phyloP scores from a whole-genome alignment of 345 rosid species.

The Pistacia vera region DNA sequence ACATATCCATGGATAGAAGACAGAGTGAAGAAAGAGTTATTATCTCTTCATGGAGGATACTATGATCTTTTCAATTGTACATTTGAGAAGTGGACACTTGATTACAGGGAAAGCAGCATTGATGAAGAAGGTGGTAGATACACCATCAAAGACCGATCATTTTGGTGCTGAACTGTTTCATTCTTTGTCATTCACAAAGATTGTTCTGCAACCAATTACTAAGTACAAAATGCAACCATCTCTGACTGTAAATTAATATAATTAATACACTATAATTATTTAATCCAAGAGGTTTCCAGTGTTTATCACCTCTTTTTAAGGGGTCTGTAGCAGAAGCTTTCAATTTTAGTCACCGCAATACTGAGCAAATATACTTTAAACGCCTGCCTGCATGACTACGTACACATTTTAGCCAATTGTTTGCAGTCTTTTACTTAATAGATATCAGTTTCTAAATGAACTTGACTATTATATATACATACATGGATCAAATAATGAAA shows the following conservation, averaged over 20 bases:
- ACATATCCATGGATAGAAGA: conserved; percentile 79
- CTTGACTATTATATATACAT: too few relatives aligned
- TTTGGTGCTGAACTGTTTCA: conserved; percentile 46
- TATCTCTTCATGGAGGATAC: conserved; percentile 66
- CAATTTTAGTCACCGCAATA: too few relatives aligned
- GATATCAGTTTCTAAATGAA: too few relatives aligned
- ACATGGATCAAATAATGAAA: too few relatives aligned
- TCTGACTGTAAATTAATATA: not conserved
- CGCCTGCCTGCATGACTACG: too few relatives aligned
- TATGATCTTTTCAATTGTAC: conserved; percentile 62
- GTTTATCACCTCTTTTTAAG: too few relatives aligned
- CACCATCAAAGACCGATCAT: conserved; percentile 31
- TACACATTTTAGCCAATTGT: too few relatives aligned
- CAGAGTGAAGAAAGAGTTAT: conserved; percentile 42
- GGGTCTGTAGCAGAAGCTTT: too few relatives aligned
- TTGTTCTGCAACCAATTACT: not conserved
- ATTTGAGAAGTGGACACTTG: conserved; percentile 61
- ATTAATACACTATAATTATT: not conserved
- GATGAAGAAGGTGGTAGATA: conserved; percentile 15
- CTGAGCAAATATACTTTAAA: too few relatives aligned
- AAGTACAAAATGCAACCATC: not conserved
- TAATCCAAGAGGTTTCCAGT: not conserved
- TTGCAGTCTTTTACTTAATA: too few relatives aligned
- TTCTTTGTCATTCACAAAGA: not conserved
- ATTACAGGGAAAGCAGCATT: conserved; percentile 33